A percentile compares a stretch with the other conserved stretches of the same genome.
Conservation (phyloP, 1,139 yeast species). For the Suhomyces yuchorum region DNA sequence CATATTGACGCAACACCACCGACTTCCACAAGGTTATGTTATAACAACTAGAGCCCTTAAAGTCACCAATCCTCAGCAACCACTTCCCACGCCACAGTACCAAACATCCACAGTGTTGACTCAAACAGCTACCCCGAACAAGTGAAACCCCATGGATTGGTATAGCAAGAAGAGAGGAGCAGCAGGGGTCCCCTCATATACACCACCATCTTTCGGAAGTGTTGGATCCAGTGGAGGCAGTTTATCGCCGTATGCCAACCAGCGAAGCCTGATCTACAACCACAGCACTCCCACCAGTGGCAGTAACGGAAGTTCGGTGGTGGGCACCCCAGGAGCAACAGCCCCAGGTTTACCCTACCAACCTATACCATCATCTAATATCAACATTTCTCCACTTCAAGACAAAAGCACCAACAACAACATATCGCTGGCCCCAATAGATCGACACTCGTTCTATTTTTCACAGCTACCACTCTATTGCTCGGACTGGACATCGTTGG, state of each 20-base stretch:
- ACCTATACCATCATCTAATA: conserved; percentile 1
- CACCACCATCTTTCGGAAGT: conserved; percentile 11
- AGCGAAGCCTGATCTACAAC: conserved; percentile 12
- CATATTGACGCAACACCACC: background rate
- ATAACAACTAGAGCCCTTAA: background rate
- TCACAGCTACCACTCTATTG: conserved; percentile 66
- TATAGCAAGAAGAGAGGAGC: conserved; percentile 12
- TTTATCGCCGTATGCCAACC: conserved; percentile 13
- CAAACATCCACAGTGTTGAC: background rate
- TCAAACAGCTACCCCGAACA: background rate
- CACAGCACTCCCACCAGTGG: conserved; percentile 5
- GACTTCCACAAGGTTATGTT: background rate
- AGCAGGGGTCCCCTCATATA: conserved; percentile 11
- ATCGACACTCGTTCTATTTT: conserved; percentile 56
- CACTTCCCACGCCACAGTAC: background rate
- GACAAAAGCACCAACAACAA: background rate
- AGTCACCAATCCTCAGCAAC: background rate
- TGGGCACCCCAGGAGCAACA: conserved; percentile 3
- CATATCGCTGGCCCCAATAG: conserved; percentile 13
- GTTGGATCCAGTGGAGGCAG: conserved; percentile 10
- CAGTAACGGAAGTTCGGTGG: conserved; percentile 3
- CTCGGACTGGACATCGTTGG: conserved; percentile 61
- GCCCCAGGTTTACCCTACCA: conserved; percentile 5
- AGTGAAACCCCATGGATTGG: conserved; percentile 16
- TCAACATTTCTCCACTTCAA: background rate